A percentile compares a stretch with the other conserved stretches of the same genome.
Conservation (phyloP, 148 eudicot species). For the Cornus florida region DNA sequence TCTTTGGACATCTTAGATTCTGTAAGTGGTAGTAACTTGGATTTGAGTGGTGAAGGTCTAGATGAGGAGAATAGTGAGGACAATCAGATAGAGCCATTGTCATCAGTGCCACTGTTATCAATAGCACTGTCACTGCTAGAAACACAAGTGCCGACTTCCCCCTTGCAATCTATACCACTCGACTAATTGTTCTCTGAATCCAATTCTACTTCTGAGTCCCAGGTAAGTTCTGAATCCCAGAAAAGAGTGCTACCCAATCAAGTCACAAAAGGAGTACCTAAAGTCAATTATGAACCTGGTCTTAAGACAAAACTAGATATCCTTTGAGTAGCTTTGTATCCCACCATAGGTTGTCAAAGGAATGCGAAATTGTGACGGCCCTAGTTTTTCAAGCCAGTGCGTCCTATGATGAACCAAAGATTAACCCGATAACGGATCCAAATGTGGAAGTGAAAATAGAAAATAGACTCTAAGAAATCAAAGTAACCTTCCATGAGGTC, state of each 20-base stretch:
- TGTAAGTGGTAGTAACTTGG: background rate
- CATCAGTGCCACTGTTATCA: background rate
- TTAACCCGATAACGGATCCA: no score
- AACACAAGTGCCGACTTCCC: background rate
- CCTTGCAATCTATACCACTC: background rate
- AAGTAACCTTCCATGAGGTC: no score
- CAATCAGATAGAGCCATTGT: background rate
- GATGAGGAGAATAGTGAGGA: background rate
- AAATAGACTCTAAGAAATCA: no score
- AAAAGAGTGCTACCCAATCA: background rate
- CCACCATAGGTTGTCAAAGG: no score
- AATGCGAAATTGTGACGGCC: no score
- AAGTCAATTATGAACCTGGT: background rate
- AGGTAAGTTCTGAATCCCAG: background rate
- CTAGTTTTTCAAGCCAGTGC: no score
- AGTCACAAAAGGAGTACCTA: slow-evolving; percentile 4
- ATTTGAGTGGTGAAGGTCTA: no score
- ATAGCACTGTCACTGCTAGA: no score
- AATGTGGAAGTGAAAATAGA: no score
- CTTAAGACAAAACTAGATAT: background rate
- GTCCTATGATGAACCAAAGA: no score
- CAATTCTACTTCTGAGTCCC: background rate
- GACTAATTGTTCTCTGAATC: background rate
- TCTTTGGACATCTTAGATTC: background rate
- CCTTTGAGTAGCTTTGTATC: slow-evolving; percentile 3